Conservation (phyloP, 2,329 filamentous ascomycete genomes). For the Fusarium redolens region DNA sequence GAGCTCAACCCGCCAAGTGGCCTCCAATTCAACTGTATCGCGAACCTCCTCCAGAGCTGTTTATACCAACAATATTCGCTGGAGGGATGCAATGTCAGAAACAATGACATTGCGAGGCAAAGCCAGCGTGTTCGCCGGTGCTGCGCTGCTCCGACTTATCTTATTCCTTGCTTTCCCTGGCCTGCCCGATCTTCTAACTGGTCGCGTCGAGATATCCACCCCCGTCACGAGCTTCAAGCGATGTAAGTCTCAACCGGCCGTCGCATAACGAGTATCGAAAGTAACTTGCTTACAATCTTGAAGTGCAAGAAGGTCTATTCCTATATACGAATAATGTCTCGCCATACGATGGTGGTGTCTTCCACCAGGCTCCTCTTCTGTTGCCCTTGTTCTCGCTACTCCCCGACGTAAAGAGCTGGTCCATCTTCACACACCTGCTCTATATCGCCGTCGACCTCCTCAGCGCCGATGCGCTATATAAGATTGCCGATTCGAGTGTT, state of each 20-base stretch:
- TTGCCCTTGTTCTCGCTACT: slow-evolving; percentile 92
- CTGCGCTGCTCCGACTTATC: slow-evolving; percentile 81
- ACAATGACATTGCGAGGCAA: slow-evolving; percentile 57
- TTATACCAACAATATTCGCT: slow-evolving; percentile 38
- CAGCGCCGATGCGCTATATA: slow-evolving; percentile 81
- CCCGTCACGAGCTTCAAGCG: slow-evolving; percentile 98
- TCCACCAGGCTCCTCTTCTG: slow-evolving; percentile 85
- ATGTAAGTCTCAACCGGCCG: slow-evolving; percentile 66
- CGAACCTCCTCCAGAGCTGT: slow-evolving; percentile 30
- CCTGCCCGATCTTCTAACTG: slow-evolving; percentile 85
- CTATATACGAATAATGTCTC: slow-evolving; percentile 96
- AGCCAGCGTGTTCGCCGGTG: slow-evolving; percentile 75
- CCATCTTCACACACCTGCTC: slow-evolving; percentile 81
- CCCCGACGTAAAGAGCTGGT: slow-evolving; percentile 73
- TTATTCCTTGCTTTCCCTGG: slow-evolving; percentile 85
- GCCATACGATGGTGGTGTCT: slow-evolving; percentile 93
- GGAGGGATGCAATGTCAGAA: slow-evolving; percentile 51
- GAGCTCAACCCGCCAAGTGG: slow-evolving; percentile 48
- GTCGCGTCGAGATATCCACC: slow-evolving; percentile 95
- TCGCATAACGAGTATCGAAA: neutral
- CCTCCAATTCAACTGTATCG: slow-evolving; percentile 35
- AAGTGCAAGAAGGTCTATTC: slow-evolving; percentile 87
- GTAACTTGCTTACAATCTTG: slow-evolving; percentile 7
- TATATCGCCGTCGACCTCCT: slow-evolving; percentile 86
- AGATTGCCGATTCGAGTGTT: slow-evolving; percentile 85